phyloP scores from a whole-genome alignment of 2,329 filamentous ascomycete species.

The Arthrobotrys musiformis region DNA sequence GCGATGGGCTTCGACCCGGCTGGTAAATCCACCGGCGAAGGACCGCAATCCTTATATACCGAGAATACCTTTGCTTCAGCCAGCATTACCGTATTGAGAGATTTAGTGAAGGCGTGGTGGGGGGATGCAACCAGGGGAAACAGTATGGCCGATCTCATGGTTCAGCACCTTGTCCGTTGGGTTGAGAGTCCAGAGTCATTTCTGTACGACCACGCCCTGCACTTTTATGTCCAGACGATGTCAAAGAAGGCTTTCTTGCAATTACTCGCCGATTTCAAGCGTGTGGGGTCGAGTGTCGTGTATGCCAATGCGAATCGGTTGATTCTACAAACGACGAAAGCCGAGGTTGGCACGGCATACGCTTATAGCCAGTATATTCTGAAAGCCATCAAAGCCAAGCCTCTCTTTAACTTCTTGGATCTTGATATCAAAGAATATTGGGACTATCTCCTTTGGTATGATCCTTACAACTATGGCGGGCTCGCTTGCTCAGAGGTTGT shows the following conservation, averaged over 20 bases:
- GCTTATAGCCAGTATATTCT: conserved; percentile 98
- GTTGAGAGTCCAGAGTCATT: conserved; percentile 92
- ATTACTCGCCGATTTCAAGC: conserved; percentile 94
- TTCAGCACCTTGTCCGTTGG: conserved; percentile 97
- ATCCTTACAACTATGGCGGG: conserved; percentile 98
- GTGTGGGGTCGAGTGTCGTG: conserved; percentile 94
- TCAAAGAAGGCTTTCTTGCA: conserved; percentile 96
- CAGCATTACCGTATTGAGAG: conserved; percentile 82
- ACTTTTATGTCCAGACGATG: conserved; percentile 99
- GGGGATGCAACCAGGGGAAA: conserved; percentile 88
- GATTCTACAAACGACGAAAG: conserved; percentile 93
- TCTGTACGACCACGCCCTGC: conserved; percentile 91
- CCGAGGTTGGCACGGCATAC: conserved; percentile 94
- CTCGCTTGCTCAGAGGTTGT: conserved; percentile 85
- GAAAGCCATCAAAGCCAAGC: conserved; percentile 95
- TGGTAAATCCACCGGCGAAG: conserved; percentile 54
- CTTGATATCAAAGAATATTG: conserved; percentile 98
- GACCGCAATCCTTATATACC: conserved; percentile 37
- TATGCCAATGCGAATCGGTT: conserved; percentile 91
- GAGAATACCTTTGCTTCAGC: conserved; percentile 50
- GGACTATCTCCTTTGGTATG: conserved; percentile 99
- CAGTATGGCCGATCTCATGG: conserved; percentile 95
- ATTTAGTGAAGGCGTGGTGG: conserved; percentile 99
- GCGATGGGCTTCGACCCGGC: conserved; percentile 69
- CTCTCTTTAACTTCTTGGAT: conserved; percentile 96